These are phyloP conservation scores for Raffaelea deltoideospora DNA, from an alignment of 2,329 filamentous ascomycete genomes.

Conservation along the genomic window DNA sequence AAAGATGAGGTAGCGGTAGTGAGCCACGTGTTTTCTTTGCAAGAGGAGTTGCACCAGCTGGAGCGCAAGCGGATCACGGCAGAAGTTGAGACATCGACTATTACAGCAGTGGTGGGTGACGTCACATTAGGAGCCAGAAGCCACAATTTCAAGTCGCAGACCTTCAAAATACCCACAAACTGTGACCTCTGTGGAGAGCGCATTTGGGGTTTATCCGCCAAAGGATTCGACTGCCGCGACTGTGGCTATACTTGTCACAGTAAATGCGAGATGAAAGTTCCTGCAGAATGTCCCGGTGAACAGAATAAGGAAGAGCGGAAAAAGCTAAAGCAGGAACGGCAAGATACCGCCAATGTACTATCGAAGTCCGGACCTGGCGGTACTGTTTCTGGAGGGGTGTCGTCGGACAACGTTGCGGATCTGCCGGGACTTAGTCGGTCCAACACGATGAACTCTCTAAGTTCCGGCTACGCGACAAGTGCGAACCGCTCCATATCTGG, in stretches of 20 bases:
- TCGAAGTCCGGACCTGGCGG: constrained; percentile 31
- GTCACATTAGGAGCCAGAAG: constrained; percentile 84
- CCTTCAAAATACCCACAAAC: constrained; percentile 97
- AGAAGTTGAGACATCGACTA: constrained; percentile 85
- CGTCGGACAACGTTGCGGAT: constrained; percentile 39
- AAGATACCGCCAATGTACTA: constrained; percentile 56
- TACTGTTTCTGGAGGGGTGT: constrained; percentile 6
- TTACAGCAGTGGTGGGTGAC: constrained; percentile 82
- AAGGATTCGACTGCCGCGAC: constrained; percentile 90
- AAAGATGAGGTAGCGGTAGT: constrained; percentile 80
- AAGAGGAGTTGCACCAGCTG: constrained; percentile 71
- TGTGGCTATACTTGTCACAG: constrained; percentile 97
- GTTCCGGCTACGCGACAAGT: constrained; percentile 72
- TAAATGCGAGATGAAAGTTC: constrained; percentile 98
- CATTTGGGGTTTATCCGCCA: constrained; percentile 93
- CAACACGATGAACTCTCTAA: constrained; percentile 82
- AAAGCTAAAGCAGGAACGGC: constrained; percentile 74
- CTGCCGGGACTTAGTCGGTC: constrained; percentile 57
- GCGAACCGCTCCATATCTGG: constrained; percentile 63
- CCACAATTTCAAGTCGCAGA: constrained; percentile 97
- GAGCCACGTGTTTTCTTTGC: constrained; percentile 64
- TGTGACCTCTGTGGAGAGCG: constrained; percentile 93
- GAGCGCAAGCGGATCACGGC: constrained; percentile 75
- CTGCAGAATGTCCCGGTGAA: constrained; percentile 88
- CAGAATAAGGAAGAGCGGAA: constrained; percentile 90